These are phyloP conservation scores for Chrysochromulina tobinii DNA, from an alignment of 78 protist species.

Conservation along the genomic window DNA sequence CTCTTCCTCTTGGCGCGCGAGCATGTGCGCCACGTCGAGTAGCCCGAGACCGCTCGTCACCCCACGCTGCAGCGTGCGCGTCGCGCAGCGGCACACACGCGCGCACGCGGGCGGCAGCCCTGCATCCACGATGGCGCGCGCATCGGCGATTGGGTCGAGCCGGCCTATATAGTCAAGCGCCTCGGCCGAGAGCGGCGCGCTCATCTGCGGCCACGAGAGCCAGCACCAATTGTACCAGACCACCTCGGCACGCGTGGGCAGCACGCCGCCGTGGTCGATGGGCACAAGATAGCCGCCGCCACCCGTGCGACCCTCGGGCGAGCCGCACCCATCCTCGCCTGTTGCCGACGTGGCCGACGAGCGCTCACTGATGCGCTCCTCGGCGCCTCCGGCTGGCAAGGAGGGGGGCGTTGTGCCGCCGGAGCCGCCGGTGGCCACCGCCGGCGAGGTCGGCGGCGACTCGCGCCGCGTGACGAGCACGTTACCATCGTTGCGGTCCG, in stretches of 20 bases:
- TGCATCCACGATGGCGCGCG: background rate
- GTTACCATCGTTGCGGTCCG: constrained; percentile 44
- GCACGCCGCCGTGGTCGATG: constrained; percentile 47
- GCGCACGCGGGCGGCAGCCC: background rate
- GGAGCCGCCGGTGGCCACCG: too few species aligned
- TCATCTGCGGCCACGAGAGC: constrained; percentile 41
- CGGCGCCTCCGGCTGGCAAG: too few species aligned
- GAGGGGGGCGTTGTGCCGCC: too few species aligned
- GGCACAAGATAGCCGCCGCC: constrained; percentile 21
- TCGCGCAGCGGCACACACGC: background rate
- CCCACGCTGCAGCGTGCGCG: constrained; percentile 10
- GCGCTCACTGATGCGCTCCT: too few species aligned
- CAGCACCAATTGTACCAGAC: constrained; percentile 39
- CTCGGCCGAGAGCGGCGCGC: background rate
- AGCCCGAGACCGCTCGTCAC: constrained; percentile 25
- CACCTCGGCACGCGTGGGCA: constrained; percentile 3
- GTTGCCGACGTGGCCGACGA: too few species aligned
- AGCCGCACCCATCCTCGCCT: background rate
- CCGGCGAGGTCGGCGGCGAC: too few species aligned
- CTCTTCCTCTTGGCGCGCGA: constrained; percentile 30
- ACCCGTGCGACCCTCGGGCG: background rate
- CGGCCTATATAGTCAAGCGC: background rate
- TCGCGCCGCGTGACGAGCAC: background rate
- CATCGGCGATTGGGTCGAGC: background rate
- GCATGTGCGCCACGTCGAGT: background rate